These are phyloP conservation scores for Asclepias syriaca DNA, from an alignment of 257 asterid species.

Conservation along the genomic window DNA sequence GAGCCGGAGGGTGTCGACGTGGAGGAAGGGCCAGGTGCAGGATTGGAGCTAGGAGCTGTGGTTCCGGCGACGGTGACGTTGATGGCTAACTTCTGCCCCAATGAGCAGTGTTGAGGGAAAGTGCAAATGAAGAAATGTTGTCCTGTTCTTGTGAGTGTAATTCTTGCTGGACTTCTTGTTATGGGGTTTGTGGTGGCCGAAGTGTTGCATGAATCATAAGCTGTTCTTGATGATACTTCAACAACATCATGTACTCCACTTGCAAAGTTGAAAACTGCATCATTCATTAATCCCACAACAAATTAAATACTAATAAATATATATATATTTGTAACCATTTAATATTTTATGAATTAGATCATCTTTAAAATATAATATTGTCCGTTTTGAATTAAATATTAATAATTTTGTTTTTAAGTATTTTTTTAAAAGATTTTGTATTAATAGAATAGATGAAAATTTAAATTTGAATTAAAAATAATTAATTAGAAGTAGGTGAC, in stretches of 20 bases:
- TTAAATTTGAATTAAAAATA: too few species aligned
- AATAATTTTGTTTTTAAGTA: too few species aligned
- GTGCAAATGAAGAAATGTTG: slow-evolving; percentile 68
- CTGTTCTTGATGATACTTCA: slow-evolving; percentile 31
- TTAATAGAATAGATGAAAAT: too few species aligned
- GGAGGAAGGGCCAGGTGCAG: slow-evolving; percentile 9
- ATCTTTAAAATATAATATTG: too few species aligned
- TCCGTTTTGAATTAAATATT: too few species aligned
- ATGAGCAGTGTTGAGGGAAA: slow-evolving; percentile 45
- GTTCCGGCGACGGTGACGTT: slow-evolving; percentile 38
- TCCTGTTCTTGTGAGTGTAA: slow-evolving; percentile 47
- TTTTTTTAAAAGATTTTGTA: too few species aligned
- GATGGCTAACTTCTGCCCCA: slow-evolving; percentile 59
- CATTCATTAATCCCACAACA: neutral
- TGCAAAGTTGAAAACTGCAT: slow-evolving; percentile 68
- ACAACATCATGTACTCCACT: slow-evolving; percentile 50
- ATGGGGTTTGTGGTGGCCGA: slow-evolving; percentile 24
- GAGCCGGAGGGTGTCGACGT: slow-evolving; percentile 20
- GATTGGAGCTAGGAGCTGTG: slow-evolving; percentile 19
- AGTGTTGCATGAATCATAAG: slow-evolving; percentile 53
- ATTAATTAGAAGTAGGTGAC: neutral
- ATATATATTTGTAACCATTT: neutral
- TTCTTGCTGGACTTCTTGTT: slow-evolving; percentile 51
- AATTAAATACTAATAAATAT: neutral
- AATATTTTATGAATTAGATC: too few species aligned